Percentiles rank a stretch among this genome's conserved stretches.
Conservation (phyloP, 164 flowering plant species). For the Nymphaea colorata region DNA sequence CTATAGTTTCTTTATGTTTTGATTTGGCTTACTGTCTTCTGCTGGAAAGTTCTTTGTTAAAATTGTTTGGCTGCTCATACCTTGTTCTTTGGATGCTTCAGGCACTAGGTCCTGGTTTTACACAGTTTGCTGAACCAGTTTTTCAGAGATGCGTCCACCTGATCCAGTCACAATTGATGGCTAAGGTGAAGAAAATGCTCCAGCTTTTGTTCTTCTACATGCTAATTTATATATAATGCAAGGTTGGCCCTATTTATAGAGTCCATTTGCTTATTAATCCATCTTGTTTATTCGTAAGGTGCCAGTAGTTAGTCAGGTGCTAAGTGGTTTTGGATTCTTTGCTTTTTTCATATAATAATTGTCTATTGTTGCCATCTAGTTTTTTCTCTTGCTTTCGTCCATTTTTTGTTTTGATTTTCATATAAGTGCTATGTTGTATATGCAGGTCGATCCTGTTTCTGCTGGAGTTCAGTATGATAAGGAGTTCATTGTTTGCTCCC, state of each 20-base stretch:
- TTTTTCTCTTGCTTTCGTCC: too few species aligned
- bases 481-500: slow-evolving; percentile 87
- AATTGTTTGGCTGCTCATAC: background rate
- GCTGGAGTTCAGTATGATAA: slow-evolving; percentile 86
- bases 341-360: too few species aligned
- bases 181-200: slow-evolving; percentile 43
- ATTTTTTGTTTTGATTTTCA: background rate
- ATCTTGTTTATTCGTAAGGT: too few species aligned
- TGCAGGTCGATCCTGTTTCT: slow-evolving; percentile 70
- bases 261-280: too few species aligned
- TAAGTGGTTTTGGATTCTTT: too few species aligned
- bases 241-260: too few species aligned
- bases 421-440: background rate
- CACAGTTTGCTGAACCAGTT: slow-evolving; percentile 90
- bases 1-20: slow-evolving; percentile 88
- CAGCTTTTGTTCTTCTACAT: too few species aligned
- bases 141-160: slow-evolving; percentile 84
- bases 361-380: too few species aligned
- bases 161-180: slow-evolving; percentile 74
- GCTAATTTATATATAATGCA: too few species aligned
- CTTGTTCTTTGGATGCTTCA: slow-evolving; percentile 18
- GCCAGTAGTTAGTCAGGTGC: too few species aligned
- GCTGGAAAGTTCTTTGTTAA: too few species aligned
- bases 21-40: slow-evolving; percentile 61
- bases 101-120: slow-evolving; percentile 88